A percentile compares a stretch with the other conserved stretches of the same genome.
Conservation (phyloP, 495 filamentous ascomycete species). For the Penicillium pancosmium region DNA sequence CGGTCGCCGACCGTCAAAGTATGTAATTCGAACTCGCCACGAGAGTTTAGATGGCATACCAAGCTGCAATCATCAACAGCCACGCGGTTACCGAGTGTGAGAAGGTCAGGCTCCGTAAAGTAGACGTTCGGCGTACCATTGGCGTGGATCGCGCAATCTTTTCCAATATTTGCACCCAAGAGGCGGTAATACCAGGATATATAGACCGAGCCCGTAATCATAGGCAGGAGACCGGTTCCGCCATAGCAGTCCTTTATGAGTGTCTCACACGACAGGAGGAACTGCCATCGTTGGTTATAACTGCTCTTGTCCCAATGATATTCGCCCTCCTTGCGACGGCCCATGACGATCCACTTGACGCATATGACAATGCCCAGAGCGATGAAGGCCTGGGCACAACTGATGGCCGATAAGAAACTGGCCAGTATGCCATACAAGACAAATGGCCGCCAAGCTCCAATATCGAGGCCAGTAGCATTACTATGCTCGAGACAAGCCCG, state of each 20-base stretch:
- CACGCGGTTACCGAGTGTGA: constrained; percentile 47
- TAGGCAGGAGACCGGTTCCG: constrained; percentile 41
- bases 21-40: constrained; percentile 51
- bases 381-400: constrained; percentile 31
- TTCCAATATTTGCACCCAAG: constrained; percentile 46
- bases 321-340: constrained; percentile 41
- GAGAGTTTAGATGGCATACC: constrained; percentile 48
- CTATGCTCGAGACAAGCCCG: constrained; percentile 16
- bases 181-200: constrained; percentile 43
- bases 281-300: constrained; percentile 50
- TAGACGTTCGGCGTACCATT: constrained; percentile 44
- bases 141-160: constrained; percentile 49
- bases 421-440: constrained; percentile 34
- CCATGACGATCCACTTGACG: constrained; percentile 46
- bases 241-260: constrained; percentile 45
- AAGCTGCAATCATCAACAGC: constrained; percentile 50
- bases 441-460: constrained; percentile 30
- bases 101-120: constrained; percentile 53
- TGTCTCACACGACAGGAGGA: constrained; percentile 45
- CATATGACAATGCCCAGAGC: constrained; percentile 37
- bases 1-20: constrained; percentile 41
- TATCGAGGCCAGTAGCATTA: constrained; percentile 12
- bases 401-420: constrained; percentile 29
- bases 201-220: constrained; percentile 47
- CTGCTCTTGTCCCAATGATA: constrained; percentile 50